Percentiles rank a stretch among this genome's conserved stretches.
phyloP scores from a whole-genome alignment of 2,329 filamentous ascomycete genomes.

The Botrytis sinoallii region DNA sequence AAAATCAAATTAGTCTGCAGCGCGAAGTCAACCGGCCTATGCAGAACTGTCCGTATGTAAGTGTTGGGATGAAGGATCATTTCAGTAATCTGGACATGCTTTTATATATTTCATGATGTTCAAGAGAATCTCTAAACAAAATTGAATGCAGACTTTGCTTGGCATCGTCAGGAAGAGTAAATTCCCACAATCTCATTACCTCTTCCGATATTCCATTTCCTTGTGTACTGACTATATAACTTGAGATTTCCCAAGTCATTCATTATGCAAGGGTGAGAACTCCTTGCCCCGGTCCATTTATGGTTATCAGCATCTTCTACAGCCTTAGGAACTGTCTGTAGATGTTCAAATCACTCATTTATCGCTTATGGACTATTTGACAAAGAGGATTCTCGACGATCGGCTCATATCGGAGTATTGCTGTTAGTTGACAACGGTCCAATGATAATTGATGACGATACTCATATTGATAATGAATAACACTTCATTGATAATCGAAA shows the following conservation, averaged over 20 bases:
- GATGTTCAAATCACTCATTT: background rate
- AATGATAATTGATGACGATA: background rate
- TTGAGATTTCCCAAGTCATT: background rate
- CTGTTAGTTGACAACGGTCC: background rate
- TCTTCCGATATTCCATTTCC: background rate
- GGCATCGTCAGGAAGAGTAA: background rate
- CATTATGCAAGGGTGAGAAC: background rate
- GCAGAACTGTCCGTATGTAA: accelerated
- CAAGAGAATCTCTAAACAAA: background rate
- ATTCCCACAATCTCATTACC: background rate
- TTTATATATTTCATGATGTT: background rate
- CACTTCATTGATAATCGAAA: background rate
- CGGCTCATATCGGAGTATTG: background rate
- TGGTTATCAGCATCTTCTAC: background rate
- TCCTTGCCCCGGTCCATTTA: background rate
- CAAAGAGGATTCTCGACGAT: background rate
- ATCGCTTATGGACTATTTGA: background rate
- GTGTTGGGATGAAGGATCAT: background rate
- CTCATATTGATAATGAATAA: background rate
- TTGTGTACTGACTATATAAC: background rate
- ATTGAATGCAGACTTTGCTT: background rate
- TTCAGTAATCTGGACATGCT: background rate
- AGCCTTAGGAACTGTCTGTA: background rate
- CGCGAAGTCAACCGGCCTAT: background rate
- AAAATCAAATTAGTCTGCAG: background rate